Conservation (phyloP, 257 asterid species). For the Scutellaria barbata region DNA sequence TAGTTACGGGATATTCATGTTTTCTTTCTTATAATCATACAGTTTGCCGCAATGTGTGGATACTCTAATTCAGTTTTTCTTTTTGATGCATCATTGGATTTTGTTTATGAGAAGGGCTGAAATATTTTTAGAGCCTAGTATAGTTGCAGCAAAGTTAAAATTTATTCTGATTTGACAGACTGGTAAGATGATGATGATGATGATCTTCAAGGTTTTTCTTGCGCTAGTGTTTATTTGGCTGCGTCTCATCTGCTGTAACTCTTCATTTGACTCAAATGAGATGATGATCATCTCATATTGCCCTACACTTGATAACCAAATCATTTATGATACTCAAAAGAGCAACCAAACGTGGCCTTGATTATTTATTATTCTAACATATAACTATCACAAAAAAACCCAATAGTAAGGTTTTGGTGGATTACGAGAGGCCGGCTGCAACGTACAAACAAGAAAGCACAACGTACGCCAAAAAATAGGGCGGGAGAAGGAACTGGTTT, state of each 20-base stretch:
- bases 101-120: neutral
- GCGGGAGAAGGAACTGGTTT: neutral
- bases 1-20: constrained; percentile 21
- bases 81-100: neutral
- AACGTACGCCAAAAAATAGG: constrained; percentile 5
- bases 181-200: too few relatives aligned
- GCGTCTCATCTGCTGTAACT: too few relatives aligned
- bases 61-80: neutral
- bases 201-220: constrained; percentile 44
- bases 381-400: too few relatives aligned
- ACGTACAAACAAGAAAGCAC: constrained; percentile 9
- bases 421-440: too few relatives aligned
- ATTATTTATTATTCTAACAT: too few relatives aligned
- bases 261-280: too few relatives aligned
- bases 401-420: too few relatives aligned
- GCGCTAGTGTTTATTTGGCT: constrained; percentile 23
- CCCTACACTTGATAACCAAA: too few relatives aligned
- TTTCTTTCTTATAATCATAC: constrained; percentile 20
- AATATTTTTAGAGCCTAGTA: neutral
- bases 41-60: constrained; percentile 21
- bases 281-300: too few relatives aligned
- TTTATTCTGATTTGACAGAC: neutral
- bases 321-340: neutral
- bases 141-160: neutral
- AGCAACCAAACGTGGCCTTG: constrained; percentile 9